A percentile compares a stretch with the other conserved stretches of the same genome.
Conservation (phyloP, 179 eudicot genomes). For the Gypsophila paniculata region DNA sequence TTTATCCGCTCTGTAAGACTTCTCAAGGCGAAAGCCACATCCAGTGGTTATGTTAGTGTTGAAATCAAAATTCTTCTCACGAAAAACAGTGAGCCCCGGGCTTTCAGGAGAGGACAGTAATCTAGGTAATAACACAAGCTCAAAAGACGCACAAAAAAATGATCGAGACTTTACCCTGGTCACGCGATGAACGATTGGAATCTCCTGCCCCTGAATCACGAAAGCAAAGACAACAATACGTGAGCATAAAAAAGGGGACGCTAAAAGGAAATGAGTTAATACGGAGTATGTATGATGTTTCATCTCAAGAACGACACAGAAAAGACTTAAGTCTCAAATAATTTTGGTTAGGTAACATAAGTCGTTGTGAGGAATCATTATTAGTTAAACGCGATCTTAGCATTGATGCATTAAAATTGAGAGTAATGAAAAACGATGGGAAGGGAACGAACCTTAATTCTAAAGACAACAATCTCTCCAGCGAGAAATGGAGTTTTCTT, state of each 20-base stretch:
- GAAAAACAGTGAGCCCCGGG: too few relatives aligned
- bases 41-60: too few relatives aligned
- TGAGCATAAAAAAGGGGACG: too few relatives aligned
- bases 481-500: constrained; percentile 24
- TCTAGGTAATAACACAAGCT: neutral
- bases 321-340: too few relatives aligned
- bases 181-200: constrained; percentile 38
- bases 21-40: neutral
- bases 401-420: neutral
- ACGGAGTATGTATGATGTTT: too few relatives aligned
- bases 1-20: neutral
- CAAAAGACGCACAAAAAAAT: neutral
- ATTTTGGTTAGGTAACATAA: too few relatives aligned
- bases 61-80: too few relatives aligned
- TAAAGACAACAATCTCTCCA: constrained; percentile 38
- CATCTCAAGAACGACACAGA: too few relatives aligned
- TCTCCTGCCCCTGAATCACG: constrained; percentile 31
- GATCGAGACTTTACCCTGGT: constrained; percentile 20
- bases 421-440: neutral
- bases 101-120: neutral
- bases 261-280: too few relatives aligned
- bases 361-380: too few relatives aligned
- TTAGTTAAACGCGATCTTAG: too few relatives aligned
- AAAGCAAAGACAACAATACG: neutral
- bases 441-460: constrained; percentile 24